Base-by-base conservation (phyloP, 2,329 filamentous ascomycete species). In the Endoconidiophora polonica region DNA sequence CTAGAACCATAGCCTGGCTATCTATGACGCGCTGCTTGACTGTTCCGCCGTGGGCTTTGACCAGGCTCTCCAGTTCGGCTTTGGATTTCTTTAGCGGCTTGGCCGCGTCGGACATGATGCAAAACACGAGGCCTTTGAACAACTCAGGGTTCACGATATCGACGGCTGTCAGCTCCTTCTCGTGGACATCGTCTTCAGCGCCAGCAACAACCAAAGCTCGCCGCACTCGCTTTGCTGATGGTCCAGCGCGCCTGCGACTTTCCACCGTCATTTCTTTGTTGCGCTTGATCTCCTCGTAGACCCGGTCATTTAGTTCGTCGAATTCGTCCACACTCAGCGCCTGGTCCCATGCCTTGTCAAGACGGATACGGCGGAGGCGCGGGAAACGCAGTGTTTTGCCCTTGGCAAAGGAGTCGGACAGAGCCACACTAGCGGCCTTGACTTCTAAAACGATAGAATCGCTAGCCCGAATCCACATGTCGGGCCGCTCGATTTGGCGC, bases 381-480 rank as follows among this genome's bases (percentile, higher is more conserved):
- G 91, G 91, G 58, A 98, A 98, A 1, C 91, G 80, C 38, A 98
- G 67, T 0, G 91, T 96, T 54, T 82, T 68, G 1, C 76, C 76
- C 14, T 77, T 77, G 5, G 81, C 79, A 60, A 95, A 96, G 52
- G 83, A 78, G 48, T 88, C 83, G 1, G 84, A 90, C 0, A 70
- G 66, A 0, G 74, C 77, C 0, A 93, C 76, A 18, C 80, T 85
- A 0, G 90, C 82, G 3, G 88, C 91, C 64, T 96, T 98, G 54
- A 91, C 83, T 42, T 84, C 82, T 0, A 98, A 58, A 1, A 98
- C 86, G 14, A 98, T 65, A 0, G 88, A 95, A 54, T 96, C 85
- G 48, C 76, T 79, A 0, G 91, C 87, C 33, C 82, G 80, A 59
- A 98, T 96, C 88, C 88, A 98, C 48, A 88, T 76, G 59, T 98